Conservation (phyloP, 148 eudicot species). For the Rhododendron molle region DNA sequence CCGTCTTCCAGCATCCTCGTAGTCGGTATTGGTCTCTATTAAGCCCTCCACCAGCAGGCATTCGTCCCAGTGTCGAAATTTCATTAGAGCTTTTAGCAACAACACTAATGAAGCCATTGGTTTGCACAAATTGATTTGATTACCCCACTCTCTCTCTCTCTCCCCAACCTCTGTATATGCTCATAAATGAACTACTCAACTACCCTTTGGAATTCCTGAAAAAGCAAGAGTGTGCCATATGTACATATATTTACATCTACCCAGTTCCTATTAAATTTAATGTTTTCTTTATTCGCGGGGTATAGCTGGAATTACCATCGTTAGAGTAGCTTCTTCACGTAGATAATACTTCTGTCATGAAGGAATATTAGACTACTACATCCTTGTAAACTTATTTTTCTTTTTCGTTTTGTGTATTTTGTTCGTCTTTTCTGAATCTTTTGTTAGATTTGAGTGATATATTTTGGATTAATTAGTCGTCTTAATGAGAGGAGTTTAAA, state of each 20-base stretch:
- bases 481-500: too few relatives aligned
- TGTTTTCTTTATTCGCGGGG: not conserved
- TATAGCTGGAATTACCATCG: not conserved
- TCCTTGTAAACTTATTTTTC: too few relatives aligned
- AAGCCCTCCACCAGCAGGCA: not conserved
- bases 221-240: not conserved
- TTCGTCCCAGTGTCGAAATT: not conserved
- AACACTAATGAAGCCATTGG: constrained; percentile 36
- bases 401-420: too few relatives aligned
- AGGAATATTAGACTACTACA: not conserved
- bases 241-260: too few relatives aligned
- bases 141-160: too few relatives aligned
- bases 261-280: not conserved
- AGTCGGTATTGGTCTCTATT: not conserved
- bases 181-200: not conserved
- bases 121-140: too few relatives aligned
- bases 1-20: not conserved
- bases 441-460: too few relatives aligned
- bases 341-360: not conserved
- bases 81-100: constrained; percentile 22
- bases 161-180: not conserved
- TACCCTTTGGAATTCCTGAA: not conserved
- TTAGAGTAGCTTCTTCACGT: not conserved
- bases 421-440: too few relatives aligned
- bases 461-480: too few relatives aligned